Percentiles rank a stretch among this genome's conserved stretches.
phyloP scores from a whole-genome alignment of 1,284 basidiomycete species.

The Baeospora myosura region DNA sequence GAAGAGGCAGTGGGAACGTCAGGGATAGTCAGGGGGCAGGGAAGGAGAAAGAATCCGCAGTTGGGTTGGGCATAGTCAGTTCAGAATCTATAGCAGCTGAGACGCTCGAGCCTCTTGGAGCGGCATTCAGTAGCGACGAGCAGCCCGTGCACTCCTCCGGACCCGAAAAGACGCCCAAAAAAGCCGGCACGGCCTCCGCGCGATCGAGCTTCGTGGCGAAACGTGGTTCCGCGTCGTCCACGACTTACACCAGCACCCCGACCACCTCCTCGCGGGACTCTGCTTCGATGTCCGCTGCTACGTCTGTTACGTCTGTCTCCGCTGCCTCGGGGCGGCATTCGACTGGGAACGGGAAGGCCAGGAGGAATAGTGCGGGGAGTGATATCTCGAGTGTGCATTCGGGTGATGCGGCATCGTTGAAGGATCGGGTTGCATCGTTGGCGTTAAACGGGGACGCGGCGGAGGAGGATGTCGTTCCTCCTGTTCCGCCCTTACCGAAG shows the following conservation, averaged over 20 bases:
- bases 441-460: constrained; percentile 47
- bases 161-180: constrained; percentile 61
- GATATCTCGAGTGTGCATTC: constrained; percentile 74
- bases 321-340: constrained; percentile 60
- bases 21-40: constrained; percentile 28
- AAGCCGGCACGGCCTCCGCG: constrained; percentile 41
- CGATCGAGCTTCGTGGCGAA: constrained; percentile 73
- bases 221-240: constrained; percentile 84
- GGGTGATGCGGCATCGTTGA: constrained; percentile 51
- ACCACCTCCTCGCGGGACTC: constrained; percentile 75
- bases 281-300: constrained; percentile 66
- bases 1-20: constrained; percentile 39
- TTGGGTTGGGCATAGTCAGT: constrained; percentile 28
- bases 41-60: constrained; percentile 35
- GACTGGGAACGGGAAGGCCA: constrained; percentile 38
- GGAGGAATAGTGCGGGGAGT: constrained; percentile 77
- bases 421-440: constrained; percentile 59
- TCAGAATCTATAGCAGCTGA: constrained; percentile 29
- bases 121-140: constrained; percentile 47
- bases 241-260: constrained; percentile 62
- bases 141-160: constrained; percentile 31
- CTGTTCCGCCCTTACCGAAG: constrained; percentile 94
- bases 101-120: constrained; percentile 29
- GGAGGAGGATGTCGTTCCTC: constrained; percentile 72
- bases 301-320: constrained; percentile 71